Evolutionary conservation across 1,139 yeast genomes (phyloP).

Genomic region (Yamadazyma dendronema): DNA sequence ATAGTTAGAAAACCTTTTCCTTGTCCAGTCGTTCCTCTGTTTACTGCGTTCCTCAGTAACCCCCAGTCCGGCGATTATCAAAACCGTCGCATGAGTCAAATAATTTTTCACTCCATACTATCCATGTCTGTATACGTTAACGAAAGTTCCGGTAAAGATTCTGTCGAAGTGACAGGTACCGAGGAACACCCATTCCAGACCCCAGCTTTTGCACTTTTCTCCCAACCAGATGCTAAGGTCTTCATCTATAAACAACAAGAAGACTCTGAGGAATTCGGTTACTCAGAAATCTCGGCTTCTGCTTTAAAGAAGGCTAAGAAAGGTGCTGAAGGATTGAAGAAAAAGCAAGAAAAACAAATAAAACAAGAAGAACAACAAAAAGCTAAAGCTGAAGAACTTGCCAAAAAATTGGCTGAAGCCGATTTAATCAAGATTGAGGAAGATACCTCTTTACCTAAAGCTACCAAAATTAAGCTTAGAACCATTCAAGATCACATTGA

Average conservation of each 20-base stretch:
- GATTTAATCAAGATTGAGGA: constrained; percentile 68
- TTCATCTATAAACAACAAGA: constrained; percentile 64
- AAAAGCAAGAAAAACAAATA: constrained; percentile 82
- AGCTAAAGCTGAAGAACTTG: constrained; percentile 62
- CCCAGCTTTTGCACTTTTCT: constrained; percentile 78
- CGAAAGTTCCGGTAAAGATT: constrained; percentile 71
- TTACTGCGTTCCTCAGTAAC: background rate
- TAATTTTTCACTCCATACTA: background rate
- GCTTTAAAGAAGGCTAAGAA: constrained; percentile 96
- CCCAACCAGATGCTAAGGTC: constrained; percentile 57
- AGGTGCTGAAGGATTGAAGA: constrained; percentile 88
- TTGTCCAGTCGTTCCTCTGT: background rate
- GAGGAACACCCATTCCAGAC: constrained; percentile 71
- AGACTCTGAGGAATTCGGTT: constrained; percentile 54
- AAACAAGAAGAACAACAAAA: constrained; percentile 61
- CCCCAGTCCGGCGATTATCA: background rate
- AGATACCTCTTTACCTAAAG: constrained; percentile 70
- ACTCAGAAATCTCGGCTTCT: constrained; percentile 81
- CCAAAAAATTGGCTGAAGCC: constrained; percentile 73
- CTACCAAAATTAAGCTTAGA: constrained; percentile 66
- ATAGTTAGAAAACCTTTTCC: too few species aligned
- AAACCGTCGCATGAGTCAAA: background rate
- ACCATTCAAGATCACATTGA: constrained; percentile 51
- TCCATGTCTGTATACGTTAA: constrained; percentile 56
- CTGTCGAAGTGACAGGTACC: constrained; percentile 52